These are phyloP conservation scores for Verruconis gallopava DNA, from an alignment of 2,329 filamentous ascomycete species.

Conservation along the genomic window DNA sequence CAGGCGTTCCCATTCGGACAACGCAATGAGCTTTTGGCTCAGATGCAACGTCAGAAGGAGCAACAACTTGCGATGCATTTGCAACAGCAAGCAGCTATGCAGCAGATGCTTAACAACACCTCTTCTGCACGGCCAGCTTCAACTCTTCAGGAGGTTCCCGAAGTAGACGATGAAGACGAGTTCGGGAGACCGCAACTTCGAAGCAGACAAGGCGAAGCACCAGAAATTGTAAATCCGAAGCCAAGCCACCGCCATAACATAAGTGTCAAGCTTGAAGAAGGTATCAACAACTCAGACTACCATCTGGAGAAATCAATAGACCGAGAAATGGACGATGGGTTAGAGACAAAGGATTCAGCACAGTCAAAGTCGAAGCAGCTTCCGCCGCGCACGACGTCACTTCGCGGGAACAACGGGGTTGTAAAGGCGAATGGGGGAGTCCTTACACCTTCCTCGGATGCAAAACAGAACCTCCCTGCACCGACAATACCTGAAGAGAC, in stretches of 20 bases:
- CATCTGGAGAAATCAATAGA: constrained; percentile 70
- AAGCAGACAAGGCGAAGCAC: constrained; percentile 28
- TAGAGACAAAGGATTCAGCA: not conserved
- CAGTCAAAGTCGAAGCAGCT: not conserved
- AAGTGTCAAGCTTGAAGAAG: constrained; percentile 65
- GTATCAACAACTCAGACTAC: constrained; percentile 76
- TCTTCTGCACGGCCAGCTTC: constrained; percentile 34
- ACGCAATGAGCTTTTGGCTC: constrained; percentile 27
- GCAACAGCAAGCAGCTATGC: constrained; percentile 33
- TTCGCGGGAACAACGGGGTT: not conserved
- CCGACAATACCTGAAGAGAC: constrained; percentile 8
- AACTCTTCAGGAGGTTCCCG: constrained; percentile 55
- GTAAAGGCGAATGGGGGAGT: not conserved
- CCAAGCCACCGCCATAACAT: constrained; percentile 58
- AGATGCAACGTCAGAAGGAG: constrained; percentile 38
- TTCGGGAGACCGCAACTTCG: constrained; percentile 18
- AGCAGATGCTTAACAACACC: constrained; percentile 40
- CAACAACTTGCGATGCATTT: constrained; percentile 41
- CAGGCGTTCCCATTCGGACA: constrained; percentile 28
- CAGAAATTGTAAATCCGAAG: constrained; percentile 44
- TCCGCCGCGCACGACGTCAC: constrained; percentile 2
- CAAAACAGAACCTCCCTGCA: not conserved
- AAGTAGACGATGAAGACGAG: constrained; percentile 54
- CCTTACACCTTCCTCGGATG: not conserved
- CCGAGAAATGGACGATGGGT: constrained; percentile 61